Base-by-base conservation (phyloP, 805 yeast genomes). In the Candida yuanshanica region DNA sequence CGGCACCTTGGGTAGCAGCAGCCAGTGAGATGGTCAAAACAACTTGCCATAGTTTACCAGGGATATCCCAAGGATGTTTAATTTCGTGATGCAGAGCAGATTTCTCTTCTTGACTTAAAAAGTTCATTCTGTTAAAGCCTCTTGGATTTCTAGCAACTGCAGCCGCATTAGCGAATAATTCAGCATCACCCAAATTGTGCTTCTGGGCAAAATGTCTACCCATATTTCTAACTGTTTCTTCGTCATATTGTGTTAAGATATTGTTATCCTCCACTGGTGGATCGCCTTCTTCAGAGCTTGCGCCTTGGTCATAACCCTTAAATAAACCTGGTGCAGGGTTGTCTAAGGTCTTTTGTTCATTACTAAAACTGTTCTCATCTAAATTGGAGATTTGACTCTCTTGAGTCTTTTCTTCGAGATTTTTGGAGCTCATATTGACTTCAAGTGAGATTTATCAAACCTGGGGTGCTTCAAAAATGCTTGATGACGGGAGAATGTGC, bases 1-100 rank as follows among this genome's bases (percentile, higher is more conserved):
- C 89, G 81, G 83, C 81, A 59, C 90, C 89, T 59, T 81, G 88
- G 32, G 81, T 83, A 17, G 84, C 84, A 17, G 89, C 90, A 39
- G 85, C 83, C 75, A 81, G 71, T 2, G 88, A 81, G n/a, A 83
- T 79, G 49, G 80, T 72, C 12, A 79, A 70, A 41, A 82, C 76
- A 42, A 81, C 75, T 44, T 66, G 75, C 46, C 74, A 58, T 50
- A 82, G 64, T 44, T 70, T 75, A 9, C 52, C 48, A 18, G 65
- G 65, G 44, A 64, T 57, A 31, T 58, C 59, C 77, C 72, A 75
- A 14, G 72, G 74, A 34, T 68, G 71, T 23, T 66, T 59, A 20
- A 52, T 53, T 45, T 74, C 89, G 38, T 59, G 58, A 48, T 72
- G 58, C 26, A 80, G 64, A 0, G 68, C 70, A 20, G 61, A 51